Percentiles rank a stretch among this genome's conserved stretches.
phyloP scores from a whole-genome alignment of 257 asterid species.

The Coffea eugenioides region DNA sequence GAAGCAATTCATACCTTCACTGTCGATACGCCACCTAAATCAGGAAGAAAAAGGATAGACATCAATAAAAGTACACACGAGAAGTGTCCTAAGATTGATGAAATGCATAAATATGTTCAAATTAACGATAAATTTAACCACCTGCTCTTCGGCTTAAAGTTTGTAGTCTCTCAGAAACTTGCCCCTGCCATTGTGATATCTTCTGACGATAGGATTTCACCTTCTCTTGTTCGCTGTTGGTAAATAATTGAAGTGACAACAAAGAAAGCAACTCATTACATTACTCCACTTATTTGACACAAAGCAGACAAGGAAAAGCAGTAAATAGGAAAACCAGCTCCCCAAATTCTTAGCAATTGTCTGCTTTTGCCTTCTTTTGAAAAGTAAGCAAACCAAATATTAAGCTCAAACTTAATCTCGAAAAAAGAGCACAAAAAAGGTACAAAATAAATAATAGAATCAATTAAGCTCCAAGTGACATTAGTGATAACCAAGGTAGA shows the following conservation, averaged over 20 bases:
- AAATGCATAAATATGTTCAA: neutral
- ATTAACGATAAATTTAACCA: slow-evolving; percentile 16
- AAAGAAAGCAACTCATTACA: neutral
- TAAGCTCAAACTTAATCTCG: neutral
- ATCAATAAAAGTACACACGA: neutral
- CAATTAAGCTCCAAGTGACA: neutral
- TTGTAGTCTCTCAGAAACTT: slow-evolving; percentile 79
- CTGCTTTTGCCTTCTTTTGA: slow-evolving; percentile 2
- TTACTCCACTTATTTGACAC: neutral
- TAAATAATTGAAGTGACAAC: neutral
- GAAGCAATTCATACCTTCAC: slow-evolving; percentile 79
- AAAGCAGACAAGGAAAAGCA: neutral
- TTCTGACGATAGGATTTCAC: slow-evolving; percentile 81
- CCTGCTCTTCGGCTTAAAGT: slow-evolving; percentile 75
- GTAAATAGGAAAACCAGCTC: neutral
- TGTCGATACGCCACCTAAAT: slow-evolving; percentile 53
- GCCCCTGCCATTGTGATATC: slow-evolving; percentile 81
- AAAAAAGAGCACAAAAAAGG: neutral
- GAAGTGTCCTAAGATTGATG: neutral
- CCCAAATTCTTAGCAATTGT: neutral
- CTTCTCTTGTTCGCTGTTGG: slow-evolving; percentile 79
- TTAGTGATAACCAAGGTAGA: neutral
- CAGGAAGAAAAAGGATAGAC: slow-evolving; percentile 15
- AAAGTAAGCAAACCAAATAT: neutral
- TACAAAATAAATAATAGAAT: neutral